Conservation (phyloP, 169 alveolate genomes). For the Toxoplasma gondii region DNA sequence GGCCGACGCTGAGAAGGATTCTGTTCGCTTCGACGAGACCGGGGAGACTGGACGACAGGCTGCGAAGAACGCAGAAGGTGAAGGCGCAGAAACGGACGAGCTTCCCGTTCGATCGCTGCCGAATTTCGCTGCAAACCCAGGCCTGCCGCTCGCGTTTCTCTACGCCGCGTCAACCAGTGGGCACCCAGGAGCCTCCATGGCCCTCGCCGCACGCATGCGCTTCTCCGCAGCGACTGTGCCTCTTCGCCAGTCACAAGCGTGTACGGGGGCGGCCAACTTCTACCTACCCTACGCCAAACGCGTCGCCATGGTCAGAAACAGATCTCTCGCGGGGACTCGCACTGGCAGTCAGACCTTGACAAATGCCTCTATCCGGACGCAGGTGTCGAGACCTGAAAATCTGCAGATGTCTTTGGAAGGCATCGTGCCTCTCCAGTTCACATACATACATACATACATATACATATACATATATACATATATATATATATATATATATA, state of each 20-base stretch:
- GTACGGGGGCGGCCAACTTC: constrained; percentile 52
- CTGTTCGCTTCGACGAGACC: no score
- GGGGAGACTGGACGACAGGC: no score
- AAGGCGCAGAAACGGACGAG: background rate
- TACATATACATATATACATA: no score
- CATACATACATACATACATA: no score
- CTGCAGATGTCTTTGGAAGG: no score
- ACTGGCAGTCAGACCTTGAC: background rate
- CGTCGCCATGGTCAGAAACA: constrained; percentile 31
- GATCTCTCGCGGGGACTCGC: background rate
- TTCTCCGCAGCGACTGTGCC: constrained; percentile 29
- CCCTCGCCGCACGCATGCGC: constrained; percentile 43
- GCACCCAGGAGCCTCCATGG: constrained; percentile 55
- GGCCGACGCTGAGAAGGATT: no score
- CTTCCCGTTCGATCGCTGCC: constrained; percentile 44
- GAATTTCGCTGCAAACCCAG: background rate
- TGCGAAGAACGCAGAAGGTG: no score
- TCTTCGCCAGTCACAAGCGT: constrained; percentile 55
- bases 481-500: background rate
- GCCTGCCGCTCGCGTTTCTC: constrained; percentile 28
- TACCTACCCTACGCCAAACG: constrained; percentile 48
- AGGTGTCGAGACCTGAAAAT: no score
- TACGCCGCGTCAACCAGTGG: constrained; percentile 38
- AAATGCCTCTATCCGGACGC: no score
- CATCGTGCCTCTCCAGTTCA: no score